phyloP scores from a whole-genome alignment of 495 filamentous ascomycete species.

The Hypomontagnella monticulosa region DNA sequence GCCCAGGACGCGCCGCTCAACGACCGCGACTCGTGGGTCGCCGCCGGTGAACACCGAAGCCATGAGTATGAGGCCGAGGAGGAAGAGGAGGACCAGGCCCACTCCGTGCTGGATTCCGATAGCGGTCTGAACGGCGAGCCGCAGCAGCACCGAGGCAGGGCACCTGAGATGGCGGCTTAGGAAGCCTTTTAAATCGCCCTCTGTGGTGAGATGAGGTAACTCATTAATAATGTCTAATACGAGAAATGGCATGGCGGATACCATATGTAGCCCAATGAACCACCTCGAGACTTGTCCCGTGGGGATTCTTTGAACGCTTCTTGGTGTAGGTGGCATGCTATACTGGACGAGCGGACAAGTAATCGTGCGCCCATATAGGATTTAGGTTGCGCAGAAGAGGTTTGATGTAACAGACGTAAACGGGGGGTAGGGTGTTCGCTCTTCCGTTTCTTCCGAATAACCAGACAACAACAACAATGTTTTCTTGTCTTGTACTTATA shows the following conservation, averaged over 20 bases:
- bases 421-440: neutral
- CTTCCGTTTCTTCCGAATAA: neutral
- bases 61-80: slow-evolving; percentile 63
- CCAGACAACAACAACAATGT: slow-evolving; percentile 13
- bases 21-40: slow-evolving; percentile 90
- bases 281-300: neutral
- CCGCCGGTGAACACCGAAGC: slow-evolving; percentile 76
- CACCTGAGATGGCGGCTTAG: slow-evolving; percentile 40
- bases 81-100: slow-evolving; percentile 57
- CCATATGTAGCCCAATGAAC: neutral
- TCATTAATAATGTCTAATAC: slow-evolving; percentile 46
- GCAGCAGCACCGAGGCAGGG: slow-evolving; percentile 50
- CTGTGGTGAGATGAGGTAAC: slow-evolving; percentile 9
- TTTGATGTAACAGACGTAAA: neutral
- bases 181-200: neutral
- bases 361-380: slow-evolving; percentile 1
- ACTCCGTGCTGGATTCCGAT: slow-evolving; percentile 56
- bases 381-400: neutral
- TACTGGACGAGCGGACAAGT: neutral
- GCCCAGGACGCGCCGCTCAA: slow-evolving; percentile 84
- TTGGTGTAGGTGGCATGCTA: slow-evolving; percentile 7
- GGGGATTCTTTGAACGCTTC: slow-evolving; percentile 1
- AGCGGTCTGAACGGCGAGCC: slow-evolving; percentile 54
- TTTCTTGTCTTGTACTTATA: slow-evolving; percentile 38
- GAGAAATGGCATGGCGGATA: slow-evolving; percentile 9